Evolutionary conservation across 139 green algal species (phyloP).

Genomic region (Picochlorum costavermella): DNA sequence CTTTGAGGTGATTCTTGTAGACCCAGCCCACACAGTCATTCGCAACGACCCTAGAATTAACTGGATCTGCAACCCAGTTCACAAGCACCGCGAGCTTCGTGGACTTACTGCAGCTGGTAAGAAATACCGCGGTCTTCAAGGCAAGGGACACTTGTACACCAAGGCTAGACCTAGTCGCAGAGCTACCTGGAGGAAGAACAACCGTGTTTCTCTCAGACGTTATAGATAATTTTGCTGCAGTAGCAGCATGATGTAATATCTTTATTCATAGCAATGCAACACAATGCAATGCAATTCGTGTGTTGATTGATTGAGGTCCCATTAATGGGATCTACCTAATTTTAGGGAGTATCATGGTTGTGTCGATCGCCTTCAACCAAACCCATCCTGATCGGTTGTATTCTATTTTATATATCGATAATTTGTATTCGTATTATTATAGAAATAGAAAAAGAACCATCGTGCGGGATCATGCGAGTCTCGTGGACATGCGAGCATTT

Average conservation of each 20-base stretch:
- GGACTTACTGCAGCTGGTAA: conserved; percentile 91
- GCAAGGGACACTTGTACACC: conserved; percentile 78
- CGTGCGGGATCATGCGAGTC: too few species aligned
- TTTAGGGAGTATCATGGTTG: too few species aligned
- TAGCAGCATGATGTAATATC: conserved; percentile 4
- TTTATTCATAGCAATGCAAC: background rate
- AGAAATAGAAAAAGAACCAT: too few species aligned
- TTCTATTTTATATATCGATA: too few species aligned
- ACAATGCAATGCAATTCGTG: too few species aligned
- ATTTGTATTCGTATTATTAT: too few species aligned
- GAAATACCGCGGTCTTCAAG: conserved; percentile 83
- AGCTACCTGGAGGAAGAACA: conserved; percentile 84
- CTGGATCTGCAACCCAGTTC: conserved; percentile 94
- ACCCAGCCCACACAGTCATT: conserved; percentile 89
- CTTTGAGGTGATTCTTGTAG: conserved; percentile 98
- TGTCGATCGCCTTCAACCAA: too few species aligned
- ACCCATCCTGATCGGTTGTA: too few species aligned
- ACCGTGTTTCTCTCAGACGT: conserved; percentile 76
- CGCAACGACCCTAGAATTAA: conserved; percentile 96
- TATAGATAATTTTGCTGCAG: conserved; percentile 69
- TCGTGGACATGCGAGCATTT: too few species aligned
- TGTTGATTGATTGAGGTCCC: too few species aligned
- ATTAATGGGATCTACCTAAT: too few species aligned
- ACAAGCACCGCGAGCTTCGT: conserved; percentile 98
- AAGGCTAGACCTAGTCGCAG: conserved; percentile 85